Evolutionary conservation across 306 rosid species (phyloP), one percentile per base, ranked within the genome.

Genomic region (Acacia acuminata): DNA sequence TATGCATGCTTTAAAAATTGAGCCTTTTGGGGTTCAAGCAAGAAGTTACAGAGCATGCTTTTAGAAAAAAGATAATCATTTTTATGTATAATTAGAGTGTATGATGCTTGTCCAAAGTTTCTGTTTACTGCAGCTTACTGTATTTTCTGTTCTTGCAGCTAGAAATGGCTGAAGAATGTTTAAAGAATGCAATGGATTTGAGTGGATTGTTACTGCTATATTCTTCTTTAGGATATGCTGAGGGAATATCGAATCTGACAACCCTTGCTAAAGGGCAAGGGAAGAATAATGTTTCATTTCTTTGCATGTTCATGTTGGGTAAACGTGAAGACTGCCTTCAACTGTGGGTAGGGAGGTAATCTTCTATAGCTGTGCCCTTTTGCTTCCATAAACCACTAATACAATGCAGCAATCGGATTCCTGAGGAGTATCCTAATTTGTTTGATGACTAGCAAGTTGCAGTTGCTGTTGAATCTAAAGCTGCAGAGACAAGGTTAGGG

Each of bases 181-280:
- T 96, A 47, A 89, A 87, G 86, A 85, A 86, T 87, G 99, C 99
- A 77, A 84, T 79, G 88, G 99, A 96, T 89, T 86, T 96, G 91
- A 96, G 99, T 88, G 99, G 99, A 30, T 88, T 96, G 84, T 83
- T 96, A 82, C 89, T 96, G 80, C 93, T 96, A 10, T 96, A 96
- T 89, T 96, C 99, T 88, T 96, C 99, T 88, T 87, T 96, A 66
- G 99, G 99, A 61, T 98, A 96, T 86, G 97, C 97, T 45, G 98
- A 91, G 86, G 99, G 99, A 85, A 92, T 96, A 83, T 90, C 90
- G 53, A 77, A 83, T 63, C 97, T 96, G 86, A 94, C 97, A 79
- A 82, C 83, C 75, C 92, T 92, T 85, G 98, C 99, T 61, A 96
- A 92, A 84, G 97, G 91, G 81, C 99, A 94, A 82, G 98, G 99